Conservation (phyloP, 176 grass and related monocot species). For the Raddia guianensis region DNA sequence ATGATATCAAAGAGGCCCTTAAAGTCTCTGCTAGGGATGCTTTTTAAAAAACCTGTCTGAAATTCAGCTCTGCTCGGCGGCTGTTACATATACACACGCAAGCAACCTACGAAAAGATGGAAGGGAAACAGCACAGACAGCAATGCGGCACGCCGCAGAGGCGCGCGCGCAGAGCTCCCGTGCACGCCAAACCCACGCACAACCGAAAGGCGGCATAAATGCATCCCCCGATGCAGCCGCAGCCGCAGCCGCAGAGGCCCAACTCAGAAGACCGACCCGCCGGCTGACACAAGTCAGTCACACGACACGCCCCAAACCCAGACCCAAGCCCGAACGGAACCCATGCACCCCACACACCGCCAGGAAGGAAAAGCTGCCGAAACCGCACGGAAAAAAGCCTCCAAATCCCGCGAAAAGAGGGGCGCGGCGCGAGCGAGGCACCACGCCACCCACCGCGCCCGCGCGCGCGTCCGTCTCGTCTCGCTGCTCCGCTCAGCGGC, state of each 20-base stretch:
- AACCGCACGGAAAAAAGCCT: not conserved
- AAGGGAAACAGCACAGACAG: not conserved
- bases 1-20: too few species aligned
- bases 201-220: slow-evolving; percentile 41
- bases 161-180: not conserved
- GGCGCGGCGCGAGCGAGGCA: slow-evolving; percentile 3
- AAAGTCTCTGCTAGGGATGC: too few species aligned
- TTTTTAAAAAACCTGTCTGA: too few species aligned
- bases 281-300: slow-evolving; percentile 36
- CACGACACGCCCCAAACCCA: not conserved
- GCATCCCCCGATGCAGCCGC: not conserved
- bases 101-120: too few species aligned
- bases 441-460: slow-evolving; percentile 33
- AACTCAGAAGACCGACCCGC: slow-evolving; percentile 4
- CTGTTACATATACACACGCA: too few species aligned
- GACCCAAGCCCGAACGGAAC: not conserved
- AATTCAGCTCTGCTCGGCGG: too few species aligned
- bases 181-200: slow-evolving; percentile 35
- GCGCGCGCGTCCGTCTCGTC: not conserved
- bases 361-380: not conserved
- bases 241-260: not conserved
- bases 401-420: not conserved
- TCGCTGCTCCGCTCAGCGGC: slow-evolving; percentile 27
- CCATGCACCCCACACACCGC: not conserved
- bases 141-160: not conserved